Base-by-base conservation (phyloP, 768 basidiomycete genomes). In the Coprinopsis marcescibilis region DNA sequence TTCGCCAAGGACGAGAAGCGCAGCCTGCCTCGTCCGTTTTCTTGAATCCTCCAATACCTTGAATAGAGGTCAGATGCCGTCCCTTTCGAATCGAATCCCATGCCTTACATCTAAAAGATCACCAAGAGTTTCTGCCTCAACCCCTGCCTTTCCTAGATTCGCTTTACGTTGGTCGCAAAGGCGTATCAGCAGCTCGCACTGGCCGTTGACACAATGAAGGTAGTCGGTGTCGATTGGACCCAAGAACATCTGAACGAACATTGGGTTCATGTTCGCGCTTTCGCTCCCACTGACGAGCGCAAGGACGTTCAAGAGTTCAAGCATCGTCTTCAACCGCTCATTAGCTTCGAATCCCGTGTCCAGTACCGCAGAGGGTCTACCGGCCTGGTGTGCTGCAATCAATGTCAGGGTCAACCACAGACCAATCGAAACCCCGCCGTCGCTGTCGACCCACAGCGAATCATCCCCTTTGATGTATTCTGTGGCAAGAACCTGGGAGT, bases 1-100 rank as follows among this genome's bases (percentile, higher is more conserved):
- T 51, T 81, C 80, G 3, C 67, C 66, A 52, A 80, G 62, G 35
- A 71, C 69, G 42, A 79, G 51, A 5, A 65, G 61, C 26, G 82
- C 51, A 14, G 73, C 77, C 35, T 70, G 50, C 46, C 66, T 66
- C 19, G 76, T 76, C 17, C 73, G 70, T 11, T 45, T 49, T 63
- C 65, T 65, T 24, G 56, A 51, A 2, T 51, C 52, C 17, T 71
- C 65, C 33, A 73, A 56, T 21, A 51, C 60, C 79, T 78, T 50
- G 40, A 19, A n/a, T 14, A n/a, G 21, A 41, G 45, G 35, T 44
- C 37, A 49, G 21, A 11, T 14, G 12, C 4, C 27, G 27, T 40
- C 19, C 7, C 37, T 24, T 35, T 20, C 15, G 29, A 48, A 44
- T 48, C 25, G n/a, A 20, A 32, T 15, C 5, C 40, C 21, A 34